Base-by-base conservation (phyloP, 345 rosid genomes). In the Orychophragmus violaceus region DNA sequence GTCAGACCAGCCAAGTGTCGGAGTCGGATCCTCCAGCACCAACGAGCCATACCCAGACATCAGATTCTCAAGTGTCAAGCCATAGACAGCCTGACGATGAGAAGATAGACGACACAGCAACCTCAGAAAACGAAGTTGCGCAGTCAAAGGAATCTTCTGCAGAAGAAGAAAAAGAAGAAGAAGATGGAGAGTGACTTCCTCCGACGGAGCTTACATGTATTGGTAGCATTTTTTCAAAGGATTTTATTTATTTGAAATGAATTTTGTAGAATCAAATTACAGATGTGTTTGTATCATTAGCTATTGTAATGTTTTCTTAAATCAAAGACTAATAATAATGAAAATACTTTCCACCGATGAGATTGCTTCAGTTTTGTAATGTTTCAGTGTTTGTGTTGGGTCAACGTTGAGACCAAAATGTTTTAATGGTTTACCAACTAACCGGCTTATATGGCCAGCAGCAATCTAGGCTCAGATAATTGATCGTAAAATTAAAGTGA, bases 111-210 rank as follows among this genome's bases (percentile, higher is more conserved):
- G 88, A 88, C 62, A 69, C 84, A 10, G 81, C 77, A 76, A 76
- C 82, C 73, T 79, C 87, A 0, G 81, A 79, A 37, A 81, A 82
- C 63, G 97, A 21, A 21, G 60, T 75, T 1, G 91, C 87, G 65
- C 80, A 82, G 70, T 53, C 82, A 17, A 81, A 77, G 69, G 93
- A 84, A 67, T 80, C 89, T 52, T 80, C 86, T 27, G 59, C 41
- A 71, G 85, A 82, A 60, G 76, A 81, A 76, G 83, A 76, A 80
- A 25, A 50, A 42, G 48, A 51, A 17, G 23, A 25, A 51, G 39
- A 61, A 17, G 63, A 53, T 14, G 23, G 51, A 59, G 89, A 85
- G 87, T 22, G 81, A 77, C 3, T 6, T 37, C 33, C 16, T 11
- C 35, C 5, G 10, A 18, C 66, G n/a, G 29, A 46, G 28, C n/a